Evolutionary conservation across 106 monocot species (phyloP), one percentile per base, ranked within the genome.

Genomic region (Narthecium ossifragum): DNA sequence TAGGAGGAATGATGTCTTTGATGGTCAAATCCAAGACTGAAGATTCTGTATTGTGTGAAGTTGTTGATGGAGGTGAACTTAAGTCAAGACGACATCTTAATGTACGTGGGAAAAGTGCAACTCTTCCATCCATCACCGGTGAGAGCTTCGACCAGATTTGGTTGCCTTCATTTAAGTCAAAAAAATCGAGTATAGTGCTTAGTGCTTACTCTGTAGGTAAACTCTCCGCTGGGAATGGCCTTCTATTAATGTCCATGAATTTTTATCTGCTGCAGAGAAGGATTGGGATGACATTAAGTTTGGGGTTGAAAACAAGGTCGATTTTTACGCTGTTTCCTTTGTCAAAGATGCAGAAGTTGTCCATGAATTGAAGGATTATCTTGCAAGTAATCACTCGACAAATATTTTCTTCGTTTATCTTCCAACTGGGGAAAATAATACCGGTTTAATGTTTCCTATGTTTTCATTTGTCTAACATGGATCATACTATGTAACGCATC

Each of bases 271-370:
- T 69, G 39, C 78, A 96, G 96, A 96, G n/a, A 96, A 96, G 59
- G 96, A 96, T 66, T 96, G 96, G 96, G 96, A 96, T 50, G 96
- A 96, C 70, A 96, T 96, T 65, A 96, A 96, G 66, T 96, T 96
- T 70, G 96, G 96, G 28, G 96, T 96, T 46, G 96, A 96, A 34
- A 96, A 96, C 37, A 76, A 87, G 70, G 86, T 96, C 32, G 96
- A 96, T 51, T 96, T 73, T 54, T 96, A 96, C 76, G 96, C 96
- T 25, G 96, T 96, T 53, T 96, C 96, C 32, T 96, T 96, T 73
- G 96, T 96, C 51, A 96, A 96, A 77, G 90, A 90, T 86, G 96
- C 96, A 46, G 54, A 90, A 76, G 90, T 96, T 57, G 96, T 96
- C 24, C 86, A 87, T 59, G 96, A 96, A 70, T 70, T 96, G 70